A percentile compares a stretch with the other conserved stretches of the same genome.
phyloP scores from a whole-genome alignment of 2,329 filamentous ascomycete species.

The Grosmannia penicillata region DNA sequence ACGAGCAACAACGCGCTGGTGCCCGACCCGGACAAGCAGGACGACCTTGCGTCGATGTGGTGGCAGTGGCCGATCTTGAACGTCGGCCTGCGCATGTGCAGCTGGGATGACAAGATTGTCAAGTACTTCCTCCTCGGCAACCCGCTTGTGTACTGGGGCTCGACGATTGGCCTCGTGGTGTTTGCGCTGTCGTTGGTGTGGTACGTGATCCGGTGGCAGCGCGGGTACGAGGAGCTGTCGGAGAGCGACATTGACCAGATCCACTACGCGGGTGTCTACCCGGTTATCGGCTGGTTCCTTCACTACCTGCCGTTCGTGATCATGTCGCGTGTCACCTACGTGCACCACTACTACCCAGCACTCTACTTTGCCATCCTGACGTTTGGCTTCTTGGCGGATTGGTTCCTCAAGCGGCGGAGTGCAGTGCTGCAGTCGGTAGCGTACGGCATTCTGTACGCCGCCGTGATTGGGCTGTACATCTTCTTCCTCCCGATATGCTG shows the following conservation, averaged over 20 bases:
- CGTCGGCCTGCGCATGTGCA: conserved; percentile 95
- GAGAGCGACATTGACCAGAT: conserved; percentile 78
- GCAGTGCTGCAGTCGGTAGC: conserved; percentile 48
- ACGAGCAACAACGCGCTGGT: conserved; percentile 98
- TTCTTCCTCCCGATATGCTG: conserved; percentile 90
- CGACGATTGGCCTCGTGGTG: conserved; percentile 61
- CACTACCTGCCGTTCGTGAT: conserved; percentile 93
- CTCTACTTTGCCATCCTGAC: conserved; percentile 92
- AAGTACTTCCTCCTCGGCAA: conserved; percentile 99
- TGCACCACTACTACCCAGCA: conserved; percentile 97
- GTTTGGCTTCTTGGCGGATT: conserved; percentile 80
- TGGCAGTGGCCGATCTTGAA: conserved; percentile 98
- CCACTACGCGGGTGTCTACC: conserved; percentile 86
- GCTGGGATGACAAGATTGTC: conserved; percentile 88
- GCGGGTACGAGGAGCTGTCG: conserved; percentile 75
- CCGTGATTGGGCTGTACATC: conserved; percentile 69
- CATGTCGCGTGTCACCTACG: conserved; percentile 98
- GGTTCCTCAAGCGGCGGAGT: conserved; percentile 54
- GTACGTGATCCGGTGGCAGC: conserved; percentile 92
- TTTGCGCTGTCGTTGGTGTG: conserved; percentile 61
- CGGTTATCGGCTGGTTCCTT: conserved; percentile 83
- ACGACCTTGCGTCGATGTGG: conserved; percentile 88
- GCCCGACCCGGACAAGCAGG: conserved; percentile 96
- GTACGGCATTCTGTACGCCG: conserved; percentile 61
- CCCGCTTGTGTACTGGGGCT: conserved; percentile 90